Conservation (phyloP, 108 stramenopile genomes). For the Aurantiochytrium sp. region DNA sequence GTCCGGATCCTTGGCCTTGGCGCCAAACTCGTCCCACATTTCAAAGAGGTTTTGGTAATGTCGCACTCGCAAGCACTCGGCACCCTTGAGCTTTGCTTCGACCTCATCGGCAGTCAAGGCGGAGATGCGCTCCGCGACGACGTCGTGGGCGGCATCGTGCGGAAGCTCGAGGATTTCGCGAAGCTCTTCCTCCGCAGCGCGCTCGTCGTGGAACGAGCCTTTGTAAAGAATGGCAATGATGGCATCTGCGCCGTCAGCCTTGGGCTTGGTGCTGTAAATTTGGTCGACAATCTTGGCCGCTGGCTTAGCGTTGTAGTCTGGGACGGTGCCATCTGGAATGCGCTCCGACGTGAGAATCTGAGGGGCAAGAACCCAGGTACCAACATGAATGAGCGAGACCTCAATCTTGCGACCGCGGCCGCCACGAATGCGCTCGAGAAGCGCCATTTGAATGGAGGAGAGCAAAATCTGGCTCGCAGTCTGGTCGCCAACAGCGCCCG, state of each 20-base stretch:
- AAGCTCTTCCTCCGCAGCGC: not conserved
- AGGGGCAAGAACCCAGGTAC: not conserved
- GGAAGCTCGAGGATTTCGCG: not conserved
- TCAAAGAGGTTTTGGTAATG: not conserved
- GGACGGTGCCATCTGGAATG: not conserved
- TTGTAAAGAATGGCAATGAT: not conserved
- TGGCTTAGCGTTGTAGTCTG: not conserved
- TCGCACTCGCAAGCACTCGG: not conserved
- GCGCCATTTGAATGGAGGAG: not conserved
- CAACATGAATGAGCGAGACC: not conserved
- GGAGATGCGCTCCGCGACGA: not conserved
- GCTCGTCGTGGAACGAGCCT: not conserved
- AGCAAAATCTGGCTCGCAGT: not conserved
- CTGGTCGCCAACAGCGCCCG: not conserved
- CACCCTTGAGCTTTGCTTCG: not conserved
- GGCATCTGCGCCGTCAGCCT: not conserved
- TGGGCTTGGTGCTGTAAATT: not conserved
- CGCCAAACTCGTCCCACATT: not conserved
- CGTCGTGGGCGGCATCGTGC: not conserved
- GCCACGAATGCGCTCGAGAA: not conserved
- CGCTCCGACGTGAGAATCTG: not conserved
- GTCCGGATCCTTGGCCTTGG: not conserved
- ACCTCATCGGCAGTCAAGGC: not conserved
- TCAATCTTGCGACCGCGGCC: not conserved
- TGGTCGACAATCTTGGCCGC: not conserved